Evolutionary conservation across 1,139 yeast genomes (phyloP).

Genomic region (Pichia sp.): DNA sequence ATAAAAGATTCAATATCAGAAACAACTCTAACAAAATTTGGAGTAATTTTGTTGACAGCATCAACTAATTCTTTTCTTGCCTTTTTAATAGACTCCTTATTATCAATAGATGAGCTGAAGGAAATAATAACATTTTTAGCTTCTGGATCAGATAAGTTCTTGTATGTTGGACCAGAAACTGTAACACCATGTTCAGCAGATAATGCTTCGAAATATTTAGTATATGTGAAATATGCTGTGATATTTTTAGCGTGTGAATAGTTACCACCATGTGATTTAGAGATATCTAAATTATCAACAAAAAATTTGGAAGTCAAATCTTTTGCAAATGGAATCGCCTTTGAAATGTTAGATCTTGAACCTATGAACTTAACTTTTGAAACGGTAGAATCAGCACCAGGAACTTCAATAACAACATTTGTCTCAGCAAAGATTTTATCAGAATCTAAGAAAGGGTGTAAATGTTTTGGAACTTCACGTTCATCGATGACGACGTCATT

Average conservation of each 20-base stretch:
- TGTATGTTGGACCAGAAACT: slow-evolving; percentile 48
- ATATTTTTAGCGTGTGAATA: slow-evolving; percentile 66
- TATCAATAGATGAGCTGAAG: slow-evolving; percentile 31
- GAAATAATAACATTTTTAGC: slow-evolving; percentile 31
- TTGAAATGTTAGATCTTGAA: slow-evolving; percentile 42
- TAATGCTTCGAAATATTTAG: slow-evolving; percentile 42
- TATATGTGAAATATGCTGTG: slow-evolving; percentile 55
- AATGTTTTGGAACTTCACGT: slow-evolving; percentile 40
- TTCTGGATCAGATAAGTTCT: slow-evolving; percentile 31
- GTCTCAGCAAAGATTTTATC: slow-evolving; percentile 42
- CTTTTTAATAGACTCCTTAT: slow-evolving; percentile 33
- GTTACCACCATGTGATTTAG: slow-evolving; percentile 82
- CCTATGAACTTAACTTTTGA: slow-evolving; percentile 56
- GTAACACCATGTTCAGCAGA: slow-evolving; percentile 42
- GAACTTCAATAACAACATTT: slow-evolving; percentile 60
- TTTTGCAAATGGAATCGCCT: slow-evolving; percentile 53
- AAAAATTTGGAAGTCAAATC: slow-evolving; percentile 45
- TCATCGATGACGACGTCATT: slow-evolving; percentile 34
- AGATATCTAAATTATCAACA: slow-evolving; percentile 70
- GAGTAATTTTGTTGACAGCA: slow-evolving; percentile 65
- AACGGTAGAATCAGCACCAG: slow-evolving; percentile 35
- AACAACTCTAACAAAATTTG: slow-evolving; percentile 52
- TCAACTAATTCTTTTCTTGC: slow-evolving; percentile 67
- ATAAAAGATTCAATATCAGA: slow-evolving; percentile 68
- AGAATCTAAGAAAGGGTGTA: slow-evolving; percentile 41